Base-by-base conservation (phyloP, 108 stramenopile genomes). In the Stephanodiscus triporus region DNA sequence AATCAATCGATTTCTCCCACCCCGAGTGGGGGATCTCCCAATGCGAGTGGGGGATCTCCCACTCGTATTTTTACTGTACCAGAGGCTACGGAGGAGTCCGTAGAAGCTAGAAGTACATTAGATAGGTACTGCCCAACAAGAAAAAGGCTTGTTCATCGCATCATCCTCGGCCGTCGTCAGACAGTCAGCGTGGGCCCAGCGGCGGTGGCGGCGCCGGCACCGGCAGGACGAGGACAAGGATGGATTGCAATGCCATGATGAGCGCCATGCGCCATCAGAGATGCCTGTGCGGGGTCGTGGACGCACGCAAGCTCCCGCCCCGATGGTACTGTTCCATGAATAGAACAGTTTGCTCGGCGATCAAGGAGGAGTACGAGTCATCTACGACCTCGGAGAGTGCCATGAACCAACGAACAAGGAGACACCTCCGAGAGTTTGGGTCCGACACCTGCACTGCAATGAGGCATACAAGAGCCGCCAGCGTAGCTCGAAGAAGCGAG, bases 251-350 rank as follows among this genome's bases (percentile, higher is more conserved):
- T 14, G 53, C 68, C 23, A 27, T 80, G 19, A 54, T 80, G 51
- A 53, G 58, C 34, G 68, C 56, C 1, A 67, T 74, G 70, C 73
- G 64, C 19, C 67, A 63, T 4, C 73, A 80, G 94, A 87, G 94
- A 47, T 87, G 94, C 50, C 89, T 95, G 34, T 87, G 94, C 17
- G 94, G 94, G 34, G 90, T 95, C 8, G 90, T 95, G 34, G 94
- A 95, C 72, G 89, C 89, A 54, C 77, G 86, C 45, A 92, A 95
- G 63, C 89, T 95, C 9, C 94, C 94, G 4, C 84, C 90, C 6
- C 88, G 87, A 57, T 95, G 94, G 91, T 95, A 83, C 70, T 95
- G 91, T 63, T 78, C 82, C 70, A 93, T 95, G 94, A 95, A 95
- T 73, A 91, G 87, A 66, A 95, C 90, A 51, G 94, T 82, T 27